A percentile compares a stretch with the other conserved stretches of the same genome.
Conservation (phyloP, 495 filamentous ascomycete genomes). For the Tuber indicum region DNA sequence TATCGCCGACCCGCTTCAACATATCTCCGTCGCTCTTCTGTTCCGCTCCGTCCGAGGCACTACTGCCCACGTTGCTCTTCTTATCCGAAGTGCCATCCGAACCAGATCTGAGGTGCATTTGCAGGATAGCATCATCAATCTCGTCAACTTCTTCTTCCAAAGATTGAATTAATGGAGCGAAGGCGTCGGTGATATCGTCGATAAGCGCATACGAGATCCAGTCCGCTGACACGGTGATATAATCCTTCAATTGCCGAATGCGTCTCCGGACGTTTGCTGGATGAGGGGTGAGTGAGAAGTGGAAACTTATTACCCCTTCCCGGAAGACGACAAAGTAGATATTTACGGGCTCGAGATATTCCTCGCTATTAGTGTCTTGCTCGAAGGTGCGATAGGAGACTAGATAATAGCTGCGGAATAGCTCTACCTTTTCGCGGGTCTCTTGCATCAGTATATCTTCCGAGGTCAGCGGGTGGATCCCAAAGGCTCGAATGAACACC, state of each 20-base stretch:
- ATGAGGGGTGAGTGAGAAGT: slow-evolving; percentile 72
- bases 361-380: slow-evolving; percentile 66
- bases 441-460: slow-evolving; percentile 94
- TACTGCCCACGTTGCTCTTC: slow-evolving; percentile 44
- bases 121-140: slow-evolving; percentile 91
- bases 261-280: slow-evolving; percentile 81
- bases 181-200: slow-evolving; percentile 95
- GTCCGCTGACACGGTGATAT: slow-evolving; percentile 83
- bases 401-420: slow-evolving; percentile 96
- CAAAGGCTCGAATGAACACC: slow-evolving; percentile 83
- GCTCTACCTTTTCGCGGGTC: slow-evolving; percentile 93
- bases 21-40: slow-evolving; percentile 49
- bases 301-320: slow-evolving; percentile 85
- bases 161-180: slow-evolving; percentile 77
- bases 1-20: slow-evolving; percentile 77
- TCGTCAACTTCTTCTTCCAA: slow-evolving; percentile 82
- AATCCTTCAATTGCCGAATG: slow-evolving; percentile 87
- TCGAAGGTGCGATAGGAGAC: slow-evolving; percentile 94
- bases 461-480: slow-evolving; percentile 83
- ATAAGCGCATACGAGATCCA: slow-evolving; percentile 99
- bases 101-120: slow-evolving; percentile 37
- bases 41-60: slow-evolving; percentile 44
- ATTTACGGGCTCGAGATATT: slow-evolving; percentile 82
- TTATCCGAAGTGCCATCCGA: slow-evolving; percentile 25
- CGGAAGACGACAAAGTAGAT: slow-evolving; percentile 96